These are phyloP conservation scores for Raffaelea ambrosiae DNA, from an alignment of 2,329 filamentous ascomycete genomes.

Conservation along the genomic window DNA sequence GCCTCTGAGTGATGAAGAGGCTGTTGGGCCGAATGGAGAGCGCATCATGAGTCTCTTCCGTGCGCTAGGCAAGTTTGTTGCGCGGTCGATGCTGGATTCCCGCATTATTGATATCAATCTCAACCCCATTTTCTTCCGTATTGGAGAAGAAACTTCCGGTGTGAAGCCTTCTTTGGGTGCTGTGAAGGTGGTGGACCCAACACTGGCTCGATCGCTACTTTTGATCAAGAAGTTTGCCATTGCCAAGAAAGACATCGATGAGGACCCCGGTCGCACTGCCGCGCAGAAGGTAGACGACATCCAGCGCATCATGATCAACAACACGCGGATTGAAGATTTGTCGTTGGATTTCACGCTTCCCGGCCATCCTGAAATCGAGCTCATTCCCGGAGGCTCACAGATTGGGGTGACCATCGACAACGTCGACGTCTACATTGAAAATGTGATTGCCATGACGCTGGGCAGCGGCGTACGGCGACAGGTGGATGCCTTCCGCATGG, in stretches of 20 bases:
- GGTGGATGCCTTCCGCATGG: slow-evolving; percentile 80
- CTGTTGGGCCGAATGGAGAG: slow-evolving; percentile 68
- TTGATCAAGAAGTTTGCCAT: slow-evolving; percentile 79
- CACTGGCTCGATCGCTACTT: slow-evolving; percentile 76
- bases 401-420: slow-evolving; percentile 79
- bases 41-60: slow-evolving; percentile 84
- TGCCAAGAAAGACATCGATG: slow-evolving; percentile 72
- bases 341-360: slow-evolving; percentile 92
- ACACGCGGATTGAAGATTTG: slow-evolving; percentile 73
- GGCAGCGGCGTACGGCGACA: slow-evolving; percentile 82
- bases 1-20: slow-evolving; percentile 74
- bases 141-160: slow-evolving; percentile 60
- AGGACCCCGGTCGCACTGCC: slow-evolving; percentile 55
- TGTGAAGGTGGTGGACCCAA: slow-evolving; percentile 80
- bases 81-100: slow-evolving; percentile 95
- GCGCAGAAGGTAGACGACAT: slow-evolving; percentile 64
- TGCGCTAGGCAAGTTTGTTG: slow-evolving; percentile 93
- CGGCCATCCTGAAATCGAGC: slow-evolving; percentile 79
- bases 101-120: slow-evolving; percentile 96
- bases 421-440: slow-evolving; percentile 79
- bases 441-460: slow-evolving; percentile 84
- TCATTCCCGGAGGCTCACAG: slow-evolving; percentile 66
- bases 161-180: slow-evolving; percentile 81
- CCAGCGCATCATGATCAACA: slow-evolving; percentile 64
- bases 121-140: slow-evolving; percentile 95